These are phyloP conservation scores for Cryphonectria radicalis DNA, from an alignment of 2,329 filamentous ascomycete species.

Conservation along the genomic window DNA sequence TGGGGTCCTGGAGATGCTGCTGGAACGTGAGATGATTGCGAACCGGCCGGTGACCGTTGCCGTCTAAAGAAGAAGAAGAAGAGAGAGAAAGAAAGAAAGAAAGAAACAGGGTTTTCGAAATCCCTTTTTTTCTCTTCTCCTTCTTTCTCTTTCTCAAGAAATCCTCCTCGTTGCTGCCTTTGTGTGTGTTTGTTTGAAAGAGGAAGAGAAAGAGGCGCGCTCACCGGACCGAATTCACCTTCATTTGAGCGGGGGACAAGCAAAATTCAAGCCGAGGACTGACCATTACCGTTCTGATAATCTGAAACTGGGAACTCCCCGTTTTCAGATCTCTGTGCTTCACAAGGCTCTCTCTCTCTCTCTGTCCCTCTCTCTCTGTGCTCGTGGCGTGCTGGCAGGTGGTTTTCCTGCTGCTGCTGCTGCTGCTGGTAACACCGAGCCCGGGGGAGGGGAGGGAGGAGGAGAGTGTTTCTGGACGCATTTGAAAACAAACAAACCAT, in stretches of 20 bases:
- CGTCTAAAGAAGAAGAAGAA: constrained; percentile 19
- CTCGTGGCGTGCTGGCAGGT: neutral
- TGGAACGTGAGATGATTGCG: constrained; percentile 56
- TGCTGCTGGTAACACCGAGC: neutral
- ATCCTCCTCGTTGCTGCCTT: constrained; percentile 9
- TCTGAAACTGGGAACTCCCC: constrained; percentile 8
- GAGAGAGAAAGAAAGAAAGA: neutral
- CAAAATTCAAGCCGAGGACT: constrained; percentile 20
- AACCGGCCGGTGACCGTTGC: constrained; percentile 37
- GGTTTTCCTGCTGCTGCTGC: neutral
- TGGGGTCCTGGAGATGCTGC: constrained; percentile 61
- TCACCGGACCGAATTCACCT: constrained; percentile 37
- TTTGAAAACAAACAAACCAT: neutral
- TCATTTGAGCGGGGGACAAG: constrained; percentile 38
- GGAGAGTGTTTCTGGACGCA: neutral
- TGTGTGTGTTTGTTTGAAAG: neutral
- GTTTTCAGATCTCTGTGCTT: neutral
- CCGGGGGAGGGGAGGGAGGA: no score
- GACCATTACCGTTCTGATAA: constrained; percentile 22
- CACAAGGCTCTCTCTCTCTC: neutral
- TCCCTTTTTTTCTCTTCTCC: neutral
- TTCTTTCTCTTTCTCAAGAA: neutral
- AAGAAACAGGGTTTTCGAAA: no score
- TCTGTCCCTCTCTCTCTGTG: neutral
- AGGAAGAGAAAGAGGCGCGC: constrained; percentile 29